Percentiles rank a stretch among this genome's conserved stretches.
phyloP scores from a whole-genome alignment of 345 rosid species.

The Populus ilicifolia region DNA sequence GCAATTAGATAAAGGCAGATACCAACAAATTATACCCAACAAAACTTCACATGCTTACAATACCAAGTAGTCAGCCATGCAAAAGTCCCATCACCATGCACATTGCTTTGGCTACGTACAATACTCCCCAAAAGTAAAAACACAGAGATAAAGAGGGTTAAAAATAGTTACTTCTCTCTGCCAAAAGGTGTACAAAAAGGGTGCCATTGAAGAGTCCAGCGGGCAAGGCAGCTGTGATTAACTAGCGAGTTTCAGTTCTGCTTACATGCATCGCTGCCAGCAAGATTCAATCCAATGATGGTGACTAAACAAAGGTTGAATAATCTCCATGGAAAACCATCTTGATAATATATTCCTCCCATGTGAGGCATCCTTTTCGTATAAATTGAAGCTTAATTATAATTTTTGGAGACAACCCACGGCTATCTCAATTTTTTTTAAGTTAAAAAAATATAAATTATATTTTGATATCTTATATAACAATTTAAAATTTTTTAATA shows the following conservation, averaged over 20 bases:
- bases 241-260: not conserved
- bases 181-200: not conserved
- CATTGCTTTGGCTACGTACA: not conserved
- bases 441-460: too few species aligned
- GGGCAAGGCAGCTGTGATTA: not conserved
- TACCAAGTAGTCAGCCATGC: conserved; percentile 8
- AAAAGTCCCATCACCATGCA: conserved; percentile 15
- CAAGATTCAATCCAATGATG: not conserved
- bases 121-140: not conserved
- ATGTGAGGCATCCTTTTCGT: too few species aligned
- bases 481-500: too few species aligned
- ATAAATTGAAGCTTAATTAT: too few species aligned
- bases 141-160: not conserved
- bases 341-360: too few species aligned
- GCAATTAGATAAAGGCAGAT: not conserved
- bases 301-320: not conserved
- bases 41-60: not conserved
- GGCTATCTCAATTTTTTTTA: too few species aligned
- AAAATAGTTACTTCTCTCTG: not conserved
- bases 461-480: too few species aligned
- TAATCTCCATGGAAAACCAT: too few species aligned
- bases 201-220: not conserved
- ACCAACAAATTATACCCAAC: not conserved
- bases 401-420: too few species aligned
- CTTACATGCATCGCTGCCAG: not conserved